Base-by-base conservation (phyloP, 2,329 filamentous ascomycete species). In the Fusarium pseudocircinatum region DNA sequence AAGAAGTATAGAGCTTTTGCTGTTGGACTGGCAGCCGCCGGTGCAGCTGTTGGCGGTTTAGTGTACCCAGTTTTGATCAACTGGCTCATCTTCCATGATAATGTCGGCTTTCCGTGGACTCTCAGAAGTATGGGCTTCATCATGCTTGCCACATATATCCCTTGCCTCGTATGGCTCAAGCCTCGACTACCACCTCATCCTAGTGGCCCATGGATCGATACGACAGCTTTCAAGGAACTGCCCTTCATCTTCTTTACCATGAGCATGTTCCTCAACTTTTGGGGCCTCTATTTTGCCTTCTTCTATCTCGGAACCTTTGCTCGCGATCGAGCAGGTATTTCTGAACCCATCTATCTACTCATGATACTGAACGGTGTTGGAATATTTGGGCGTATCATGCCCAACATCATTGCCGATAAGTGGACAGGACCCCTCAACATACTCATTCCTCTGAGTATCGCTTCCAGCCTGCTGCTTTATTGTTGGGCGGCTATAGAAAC, bases 11-110 rank as follows among this genome's bases (percentile, higher is more conserved):
- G 88, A 63, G 86, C 85, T 1, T 79, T 92, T 7, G 89, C 88
- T 10, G 87, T 91, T 44, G 90, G 90, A 4, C 77, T 91, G 4
- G 86, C 88, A 6, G 89, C 89, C 2, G 86, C 86, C 1, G 90
- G 90, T 4, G 87, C 87, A 53, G 87, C 86, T 7, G 81, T 88
- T 5, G 88, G 88, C 2, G 87, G 87, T 7, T 82, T 89, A 6
- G 79, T 90, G 6, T 89, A 88, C 62, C 88, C 88, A 0, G 83
- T 78, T 6, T 75, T 88, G 26, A 80, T 87, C 37, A 81, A 83
- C 74, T 75, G 78, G 77, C 63, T 82, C 2, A 83, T 90, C 1
- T 83, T 85, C 5, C 81, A 86, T 66, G 76, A 78, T 20, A 73
- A 74, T 7, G 76, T 90, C 20, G 88, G 89, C 3, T 90, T 90